Percentiles rank a stretch among this genome's conserved stretches.
These are phyloP conservation scores for Leersia perrieri DNA, from an alignment of 176 grass and related monocot species.

Conservation along the genomic window DNA sequence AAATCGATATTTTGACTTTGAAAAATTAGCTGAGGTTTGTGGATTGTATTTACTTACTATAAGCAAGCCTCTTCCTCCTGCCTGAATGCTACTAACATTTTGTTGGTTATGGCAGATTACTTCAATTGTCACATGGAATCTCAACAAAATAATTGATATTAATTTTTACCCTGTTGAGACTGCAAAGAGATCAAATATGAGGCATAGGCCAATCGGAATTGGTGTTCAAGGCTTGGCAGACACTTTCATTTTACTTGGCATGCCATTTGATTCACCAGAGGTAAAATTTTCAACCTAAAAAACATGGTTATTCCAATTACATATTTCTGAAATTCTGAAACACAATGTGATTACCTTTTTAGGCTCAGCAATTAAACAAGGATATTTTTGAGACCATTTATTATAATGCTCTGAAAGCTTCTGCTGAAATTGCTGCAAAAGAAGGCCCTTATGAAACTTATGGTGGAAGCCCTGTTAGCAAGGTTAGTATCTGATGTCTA, in stretches of 20 bases:
- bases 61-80: not conserved
- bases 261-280: constrained; percentile 81
- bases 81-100: constrained; percentile 5
- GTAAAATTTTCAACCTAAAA: constrained; percentile 19
- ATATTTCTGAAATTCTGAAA: not conserved
- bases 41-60: constrained; percentile 5
- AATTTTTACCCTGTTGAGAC: constrained; percentile 87
- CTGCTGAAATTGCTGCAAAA: constrained; percentile 55
- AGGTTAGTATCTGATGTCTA: constrained; percentile 39
- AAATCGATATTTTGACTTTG: constrained; percentile 74
- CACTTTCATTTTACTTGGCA: constrained; percentile 79
- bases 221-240: constrained; percentile 75
- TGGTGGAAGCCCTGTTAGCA: constrained; percentile 58
- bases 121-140: constrained; percentile 65
- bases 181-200: constrained; percentile 67
- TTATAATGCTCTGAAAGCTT: constrained; percentile 71
- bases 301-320: not conserved
- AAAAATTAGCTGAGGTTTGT: constrained; percentile 74
- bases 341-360: constrained; percentile 6
- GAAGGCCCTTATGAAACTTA: constrained; percentile 76
- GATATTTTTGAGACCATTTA: constrained; percentile 80
- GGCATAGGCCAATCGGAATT: constrained; percentile 70
- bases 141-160: constrained; percentile 91
- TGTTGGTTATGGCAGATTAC: constrained; percentile 59
- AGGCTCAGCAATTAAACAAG: constrained; percentile 70